phyloP scores from a whole-genome alignment of 208 protist genomes.

The Acanthamoeba divionensis region DNA sequence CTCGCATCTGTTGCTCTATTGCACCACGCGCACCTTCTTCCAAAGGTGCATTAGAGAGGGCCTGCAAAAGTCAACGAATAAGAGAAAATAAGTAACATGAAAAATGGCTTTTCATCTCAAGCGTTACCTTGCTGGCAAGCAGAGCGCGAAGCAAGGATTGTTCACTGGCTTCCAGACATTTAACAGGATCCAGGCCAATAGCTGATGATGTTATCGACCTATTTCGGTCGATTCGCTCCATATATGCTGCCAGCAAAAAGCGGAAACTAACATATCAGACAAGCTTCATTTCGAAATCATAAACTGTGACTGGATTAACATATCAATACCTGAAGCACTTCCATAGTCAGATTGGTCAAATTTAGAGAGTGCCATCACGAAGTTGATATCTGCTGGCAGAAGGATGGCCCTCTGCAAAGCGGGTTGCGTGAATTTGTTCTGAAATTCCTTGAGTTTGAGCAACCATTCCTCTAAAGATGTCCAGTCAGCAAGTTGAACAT shows the following conservation, averaged over 20 bases:
- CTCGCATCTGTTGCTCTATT: background rate
- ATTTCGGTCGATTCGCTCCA: no score
- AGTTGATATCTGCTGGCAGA: background rate
- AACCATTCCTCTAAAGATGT: background rate
- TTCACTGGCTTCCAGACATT: background rate
- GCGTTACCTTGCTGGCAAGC: background rate
- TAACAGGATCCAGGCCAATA: background rate
- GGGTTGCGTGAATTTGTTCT: background rate
- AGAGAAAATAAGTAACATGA: no score
- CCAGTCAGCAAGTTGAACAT: background rate
- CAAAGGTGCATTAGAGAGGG: background rate
- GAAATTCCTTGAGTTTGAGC: background rate
- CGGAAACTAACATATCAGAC: no score
- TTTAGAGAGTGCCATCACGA: background rate
- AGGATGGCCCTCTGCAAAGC: background rate
- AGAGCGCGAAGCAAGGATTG: background rate
- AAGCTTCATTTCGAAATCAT: no score
- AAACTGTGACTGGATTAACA: no score
- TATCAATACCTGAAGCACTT: background rate
- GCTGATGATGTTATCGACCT: no score
- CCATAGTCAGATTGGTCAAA: slow-evolving; percentile 23
- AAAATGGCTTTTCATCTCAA: background rate
- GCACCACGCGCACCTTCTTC: background rate
- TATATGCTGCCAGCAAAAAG: no score
- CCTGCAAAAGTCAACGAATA: no score